phyloP scores from a whole-genome alignment of 495 filamentous ascomycete species.

The Clavariopsis aquatica region DNA sequence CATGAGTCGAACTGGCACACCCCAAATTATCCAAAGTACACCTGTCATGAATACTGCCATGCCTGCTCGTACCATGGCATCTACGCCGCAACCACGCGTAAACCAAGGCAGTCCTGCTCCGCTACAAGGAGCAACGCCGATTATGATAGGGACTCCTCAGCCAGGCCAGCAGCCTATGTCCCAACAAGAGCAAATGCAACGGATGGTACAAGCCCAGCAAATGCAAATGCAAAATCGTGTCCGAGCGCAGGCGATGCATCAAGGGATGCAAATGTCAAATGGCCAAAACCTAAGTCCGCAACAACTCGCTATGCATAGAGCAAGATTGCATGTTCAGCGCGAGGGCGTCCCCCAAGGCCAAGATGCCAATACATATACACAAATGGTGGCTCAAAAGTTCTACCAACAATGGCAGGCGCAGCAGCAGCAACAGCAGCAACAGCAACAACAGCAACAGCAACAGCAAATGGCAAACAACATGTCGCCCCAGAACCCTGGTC shows the following conservation, averaged over 20 bases:
- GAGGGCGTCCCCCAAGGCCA: slow-evolving; percentile 24
- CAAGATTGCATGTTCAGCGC: slow-evolving; percentile 17
- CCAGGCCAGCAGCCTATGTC: slow-evolving; percentile 36
- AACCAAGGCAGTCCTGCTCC: slow-evolving; percentile 48
- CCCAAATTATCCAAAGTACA: slow-evolving; percentile 75
- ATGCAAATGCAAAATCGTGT: background rate
- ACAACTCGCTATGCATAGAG: slow-evolving; percentile 22
- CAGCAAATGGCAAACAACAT: slow-evolving; percentile 22
- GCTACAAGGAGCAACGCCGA: slow-evolving; percentile 65
- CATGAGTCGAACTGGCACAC: slow-evolving; percentile 72
- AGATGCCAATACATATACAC: slow-evolving; percentile 24
- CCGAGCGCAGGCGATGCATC: background rate
- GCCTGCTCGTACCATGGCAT: slow-evolving; percentile 57
- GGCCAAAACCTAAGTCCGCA: background rate
- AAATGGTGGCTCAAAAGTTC: slow-evolving; percentile 18
- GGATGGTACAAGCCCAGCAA: background rate
- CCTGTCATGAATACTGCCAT: slow-evolving; percentile 61
- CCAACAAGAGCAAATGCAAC: slow-evolving; percentile 24
- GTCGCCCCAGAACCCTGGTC: slow-evolving; percentile 18
- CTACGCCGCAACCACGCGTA: slow-evolving; percentile 44
- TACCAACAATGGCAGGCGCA: slow-evolving; percentile 13
- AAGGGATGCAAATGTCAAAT: slow-evolving; percentile 8
- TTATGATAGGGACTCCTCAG: slow-evolving; percentile 39
- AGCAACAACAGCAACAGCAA: too few species aligned
- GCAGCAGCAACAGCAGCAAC: slow-evolving; percentile 18